A percentile compares a stretch with the other conserved stretches of the same genome.
phyloP scores from a whole-genome alignment of 345 rosid species.

The Hibiscus syriacus region DNA sequence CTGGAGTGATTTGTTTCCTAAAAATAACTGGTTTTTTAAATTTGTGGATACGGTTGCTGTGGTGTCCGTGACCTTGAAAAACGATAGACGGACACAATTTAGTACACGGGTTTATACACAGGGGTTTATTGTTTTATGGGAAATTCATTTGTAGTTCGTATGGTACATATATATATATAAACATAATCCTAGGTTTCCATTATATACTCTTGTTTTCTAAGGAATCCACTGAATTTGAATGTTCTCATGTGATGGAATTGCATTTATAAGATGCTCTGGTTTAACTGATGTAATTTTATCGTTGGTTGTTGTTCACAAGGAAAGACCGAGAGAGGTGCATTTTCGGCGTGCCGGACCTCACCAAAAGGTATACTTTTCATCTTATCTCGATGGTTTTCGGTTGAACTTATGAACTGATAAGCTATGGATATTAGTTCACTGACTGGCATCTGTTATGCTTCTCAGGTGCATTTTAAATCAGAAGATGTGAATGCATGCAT shows the following conservation, averaged over 20 bases:
- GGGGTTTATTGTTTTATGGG: not conserved
- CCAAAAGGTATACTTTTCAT: slow-evolving; percentile 45
- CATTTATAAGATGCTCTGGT: not conserved
- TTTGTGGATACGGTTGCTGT: too few relatives aligned
- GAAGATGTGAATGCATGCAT: slow-evolving; percentile 85
- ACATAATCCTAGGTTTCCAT: not conserved
- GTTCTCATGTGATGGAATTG: not conserved
- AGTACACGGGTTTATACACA: too few relatives aligned
- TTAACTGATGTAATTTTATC: not conserved
- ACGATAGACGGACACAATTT: too few relatives aligned
- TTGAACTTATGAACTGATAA: not conserved
- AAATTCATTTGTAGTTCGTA: too few relatives aligned
- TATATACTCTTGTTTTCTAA: not conserved
- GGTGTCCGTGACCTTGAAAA: too few relatives aligned
- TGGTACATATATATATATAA: not conserved
- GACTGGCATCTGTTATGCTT: slow-evolving; percentile 7
- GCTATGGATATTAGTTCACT: not conserved
- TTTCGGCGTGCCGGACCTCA: slow-evolving; percentile 97
- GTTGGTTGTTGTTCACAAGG: slow-evolving; percentile 74
- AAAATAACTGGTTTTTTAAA: too few relatives aligned
- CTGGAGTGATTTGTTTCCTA: too few relatives aligned
- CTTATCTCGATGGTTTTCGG: not conserved
- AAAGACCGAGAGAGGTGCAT: slow-evolving; percentile 72
- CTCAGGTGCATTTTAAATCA: slow-evolving; percentile 60
- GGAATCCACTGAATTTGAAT: not conserved